These are phyloP conservation scores for Orbilia quercus DNA, from an alignment of 2,329 filamentous ascomycete genomes.

Conservation along the genomic window DNA sequence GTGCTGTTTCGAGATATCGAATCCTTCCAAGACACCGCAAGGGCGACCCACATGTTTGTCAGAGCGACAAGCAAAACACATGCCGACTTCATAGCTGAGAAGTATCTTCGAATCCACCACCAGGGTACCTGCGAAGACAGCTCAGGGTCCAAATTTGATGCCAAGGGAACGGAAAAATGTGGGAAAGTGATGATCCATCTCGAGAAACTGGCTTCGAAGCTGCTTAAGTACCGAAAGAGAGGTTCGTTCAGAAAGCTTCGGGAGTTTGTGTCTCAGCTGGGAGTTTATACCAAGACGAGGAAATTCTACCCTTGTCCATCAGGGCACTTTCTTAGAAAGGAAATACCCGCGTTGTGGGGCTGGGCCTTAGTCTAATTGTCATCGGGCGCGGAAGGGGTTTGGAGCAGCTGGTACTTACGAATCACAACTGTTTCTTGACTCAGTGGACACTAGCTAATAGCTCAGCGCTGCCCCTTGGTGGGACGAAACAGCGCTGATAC, in stretches of 20 bases:
- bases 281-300: background rate
- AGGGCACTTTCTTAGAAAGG: constrained; percentile 41
- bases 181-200: background rate
- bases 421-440: background rate
- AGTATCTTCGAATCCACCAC: constrained; percentile 21
- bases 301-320: constrained; percentile 21
- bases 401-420: background rate
- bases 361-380: constrained; percentile 5
- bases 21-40: constrained; percentile 47
- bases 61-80: constrained; percentile 28
- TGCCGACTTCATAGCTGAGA: constrained; percentile 39
- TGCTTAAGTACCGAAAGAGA: constrained; percentile 37
- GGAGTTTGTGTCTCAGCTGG: constrained; percentile 35
- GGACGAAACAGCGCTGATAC: constrained; percentile 39
- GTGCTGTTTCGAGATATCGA: constrained; percentile 46
- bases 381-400: constrained; percentile 8
- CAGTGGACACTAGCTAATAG: background rate
- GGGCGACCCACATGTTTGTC: constrained; percentile 19
- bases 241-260: constrained; percentile 9
- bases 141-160: background rate
- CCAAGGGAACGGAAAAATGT: constrained; percentile 1
- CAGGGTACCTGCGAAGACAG: constrained; percentile 13
- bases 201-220: constrained; percentile 2
- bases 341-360: constrained; percentile 15
- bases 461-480: background rate